Evolutionary conservation across 2,329 filamentous ascomycete genomes (phyloP).

Genomic region (Xylaria multiplex): DNA sequence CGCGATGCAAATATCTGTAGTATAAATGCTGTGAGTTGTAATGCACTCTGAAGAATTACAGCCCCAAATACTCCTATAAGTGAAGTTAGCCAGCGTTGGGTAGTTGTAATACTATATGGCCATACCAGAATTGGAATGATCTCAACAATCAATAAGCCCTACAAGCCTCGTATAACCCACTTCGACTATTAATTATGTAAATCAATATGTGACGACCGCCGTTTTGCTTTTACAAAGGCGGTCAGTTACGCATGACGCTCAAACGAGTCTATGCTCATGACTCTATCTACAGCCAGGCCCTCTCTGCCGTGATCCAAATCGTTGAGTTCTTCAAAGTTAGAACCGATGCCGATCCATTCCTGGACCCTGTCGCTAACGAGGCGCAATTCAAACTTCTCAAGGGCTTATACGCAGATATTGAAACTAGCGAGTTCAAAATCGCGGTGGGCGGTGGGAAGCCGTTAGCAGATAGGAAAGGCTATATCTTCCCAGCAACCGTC

Average conservation of each 20-base stretch:
- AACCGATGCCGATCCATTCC: not conserved
- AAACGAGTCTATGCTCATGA: constrained; percentile 67
- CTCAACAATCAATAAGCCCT: too few relatives aligned
- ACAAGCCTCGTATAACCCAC: too few relatives aligned
- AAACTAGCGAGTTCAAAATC: constrained; percentile 33
- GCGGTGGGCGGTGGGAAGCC: constrained; percentile 33
- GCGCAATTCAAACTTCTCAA: constrained; percentile 41
- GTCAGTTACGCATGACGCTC: constrained; percentile 54
- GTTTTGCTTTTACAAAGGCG: constrained; percentile 44
- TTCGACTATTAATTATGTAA: too few relatives aligned
- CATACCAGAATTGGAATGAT: too few relatives aligned
- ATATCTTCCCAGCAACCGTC: constrained; percentile 39
- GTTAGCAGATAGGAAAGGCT: constrained; percentile 22
- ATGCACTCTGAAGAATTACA: too few relatives aligned
- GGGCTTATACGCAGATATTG: constrained; percentile 40
- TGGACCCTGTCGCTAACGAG: constrained; percentile 39
- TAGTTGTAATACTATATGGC: too few relatives aligned
- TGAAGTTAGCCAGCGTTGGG: too few relatives aligned
- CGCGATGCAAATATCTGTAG: too few relatives aligned
- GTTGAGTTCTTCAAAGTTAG: constrained; percentile 29
- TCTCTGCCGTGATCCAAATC: constrained; percentile 56
- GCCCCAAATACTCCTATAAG: too few relatives aligned
- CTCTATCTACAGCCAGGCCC: constrained; percentile 57
- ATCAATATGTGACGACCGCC: too few relatives aligned
- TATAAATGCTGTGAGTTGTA: too few relatives aligned